Base-by-base conservation (phyloP, 2,329 filamentous ascomycete species). In the Hypoxylon sp. region DNA sequence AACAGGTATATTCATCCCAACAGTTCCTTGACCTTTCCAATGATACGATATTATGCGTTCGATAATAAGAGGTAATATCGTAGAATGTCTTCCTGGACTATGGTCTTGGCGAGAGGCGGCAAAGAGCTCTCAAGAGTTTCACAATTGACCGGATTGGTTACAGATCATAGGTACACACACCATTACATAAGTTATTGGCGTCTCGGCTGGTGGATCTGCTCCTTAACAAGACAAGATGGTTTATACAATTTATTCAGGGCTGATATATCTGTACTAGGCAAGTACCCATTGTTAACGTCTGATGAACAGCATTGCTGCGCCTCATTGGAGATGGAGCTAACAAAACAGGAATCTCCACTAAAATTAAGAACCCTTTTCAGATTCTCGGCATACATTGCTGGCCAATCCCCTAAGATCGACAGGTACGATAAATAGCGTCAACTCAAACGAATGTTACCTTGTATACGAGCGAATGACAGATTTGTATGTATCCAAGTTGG, bases 391-490 rank as follows among this genome's bases (percentile, higher is more conserved):
- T 53, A 6, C 21, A 41, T 7, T 11, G 32, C 34, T 53, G 36
- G 55, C 38, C 5, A 4, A 3, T 32, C 21, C 38, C 30, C 32
- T 32, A 25, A 58, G 66, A 69, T 69, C 66, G 63, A 66, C 66
- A 69, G 63, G 62, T 34, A 65, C 66, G 34, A 50, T 53, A 53
- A 65, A 46, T 65, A 65, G 63, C 45, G 57, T 55, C 46, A 58
- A 49, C 28, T 53, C n/a, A 43, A 53, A 56, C 50, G 56, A 41
- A 36, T 36, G 45, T 43, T 48, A 57, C 32, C 32, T 48, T 14
- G 28, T 14, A 46, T 62, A 61, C 58, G 58, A 60, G 58, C 28
- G 41, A 41, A 49, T 28, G 23, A 2, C 28, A 3, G 17, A 43
- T 28, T 19, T 19, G 41, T 51, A 60, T 36, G 4, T 48, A 58